Evolutionary conservation across 768 basidiomycete genomes (phyloP).

Genomic region (Trametes coccinea): DNA sequence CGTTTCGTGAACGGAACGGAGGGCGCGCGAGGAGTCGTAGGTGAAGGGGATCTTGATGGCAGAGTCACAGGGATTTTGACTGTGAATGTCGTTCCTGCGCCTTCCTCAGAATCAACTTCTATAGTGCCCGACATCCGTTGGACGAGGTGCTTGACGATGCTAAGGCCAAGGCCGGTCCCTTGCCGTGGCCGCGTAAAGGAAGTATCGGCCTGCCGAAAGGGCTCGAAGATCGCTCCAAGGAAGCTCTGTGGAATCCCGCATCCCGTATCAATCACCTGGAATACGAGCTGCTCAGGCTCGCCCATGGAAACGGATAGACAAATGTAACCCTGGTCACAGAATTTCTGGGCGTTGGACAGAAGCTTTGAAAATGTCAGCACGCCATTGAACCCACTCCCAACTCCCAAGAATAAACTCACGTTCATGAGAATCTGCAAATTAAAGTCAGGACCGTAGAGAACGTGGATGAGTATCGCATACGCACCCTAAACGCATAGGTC

Average conservation of each 20-base stretch:
- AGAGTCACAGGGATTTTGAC: slow-evolving; percentile 28
- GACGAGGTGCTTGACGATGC: slow-evolving; percentile 34
- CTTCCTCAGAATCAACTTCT: slow-evolving; percentile 30
- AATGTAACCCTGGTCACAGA: slow-evolving; percentile 31
- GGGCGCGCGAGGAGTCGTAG: neutral
- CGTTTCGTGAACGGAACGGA: slow-evolving; percentile 13
- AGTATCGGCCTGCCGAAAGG: slow-evolving; percentile 32
- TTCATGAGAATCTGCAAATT: slow-evolving; percentile 29
- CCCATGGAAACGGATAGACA: slow-evolving; percentile 26
- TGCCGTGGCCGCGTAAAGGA: slow-evolving; percentile 28
- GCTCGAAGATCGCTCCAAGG: slow-evolving; percentile 30
- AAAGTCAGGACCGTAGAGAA: neutral
- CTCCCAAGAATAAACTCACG: slow-evolving; percentile 13
- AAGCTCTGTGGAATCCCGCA: slow-evolving; percentile 32
- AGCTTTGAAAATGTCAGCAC: slow-evolving; percentile 17
- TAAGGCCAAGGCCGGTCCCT: slow-evolving; percentile 32
- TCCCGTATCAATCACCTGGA: slow-evolving; percentile 30
- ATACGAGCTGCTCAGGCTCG: slow-evolving; percentile 18
- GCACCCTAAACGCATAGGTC: slow-evolving; percentile 30
- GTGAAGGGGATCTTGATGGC: slow-evolving; percentile 14
- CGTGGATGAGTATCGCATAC: neutral
- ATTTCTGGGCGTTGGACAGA: slow-evolving; percentile 33
- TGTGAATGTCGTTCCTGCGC: slow-evolving; percentile 29
- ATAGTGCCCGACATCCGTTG: slow-evolving; percentile 32
- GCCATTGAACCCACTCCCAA: neutral